A percentile compares a stretch with the other conserved stretches of the same genome.
phyloP scores from a whole-genome alignment of 495 filamentous ascomycete species.

The Talaromyces borbonicus region DNA sequence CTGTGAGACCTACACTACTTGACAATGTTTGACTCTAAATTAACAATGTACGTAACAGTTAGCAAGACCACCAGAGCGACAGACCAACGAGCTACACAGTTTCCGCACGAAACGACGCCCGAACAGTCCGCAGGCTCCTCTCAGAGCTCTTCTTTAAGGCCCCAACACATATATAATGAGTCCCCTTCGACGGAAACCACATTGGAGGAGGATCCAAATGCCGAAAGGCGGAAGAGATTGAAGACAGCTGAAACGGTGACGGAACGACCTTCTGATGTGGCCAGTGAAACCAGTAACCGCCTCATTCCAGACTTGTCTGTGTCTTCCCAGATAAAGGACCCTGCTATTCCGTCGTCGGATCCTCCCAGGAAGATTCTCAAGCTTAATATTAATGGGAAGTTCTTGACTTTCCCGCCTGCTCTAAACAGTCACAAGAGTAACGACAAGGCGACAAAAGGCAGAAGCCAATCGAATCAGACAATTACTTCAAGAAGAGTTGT shows the following conservation, averaged over 20 bases:
- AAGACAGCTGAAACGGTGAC: constrained; percentile 22
- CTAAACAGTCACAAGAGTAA: constrained; percentile 16
- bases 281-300: constrained; percentile 11
- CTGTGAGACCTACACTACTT: constrained; percentile 19
- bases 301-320: not conserved
- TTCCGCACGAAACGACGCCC: not conserved
- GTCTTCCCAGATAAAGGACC: too few species aligned
- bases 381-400: constrained; percentile 46
- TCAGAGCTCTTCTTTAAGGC: not conserved
- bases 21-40: too few species aligned
- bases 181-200: not conserved
- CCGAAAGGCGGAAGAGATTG: constrained; percentile 37
- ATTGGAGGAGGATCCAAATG: constrained; percentile 33
- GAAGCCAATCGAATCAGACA: constrained; percentile 15
- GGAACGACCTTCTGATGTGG: not conserved
- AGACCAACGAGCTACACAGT: not conserved
- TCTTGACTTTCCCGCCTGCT: constrained; percentile 39
- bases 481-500: constrained; percentile 24
- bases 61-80: not conserved
- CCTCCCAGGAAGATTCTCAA: constrained; percentile 39
- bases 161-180: not conserved
- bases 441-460: constrained; percentile 17
- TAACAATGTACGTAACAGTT: too few species aligned
- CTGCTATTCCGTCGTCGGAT: not conserved
- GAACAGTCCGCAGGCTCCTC: not conserved